These are phyloP conservation scores for Backusella australiensis DNA, from an alignment of 192 early-diverging fungal genomes.

Conservation along the genomic window DNA sequence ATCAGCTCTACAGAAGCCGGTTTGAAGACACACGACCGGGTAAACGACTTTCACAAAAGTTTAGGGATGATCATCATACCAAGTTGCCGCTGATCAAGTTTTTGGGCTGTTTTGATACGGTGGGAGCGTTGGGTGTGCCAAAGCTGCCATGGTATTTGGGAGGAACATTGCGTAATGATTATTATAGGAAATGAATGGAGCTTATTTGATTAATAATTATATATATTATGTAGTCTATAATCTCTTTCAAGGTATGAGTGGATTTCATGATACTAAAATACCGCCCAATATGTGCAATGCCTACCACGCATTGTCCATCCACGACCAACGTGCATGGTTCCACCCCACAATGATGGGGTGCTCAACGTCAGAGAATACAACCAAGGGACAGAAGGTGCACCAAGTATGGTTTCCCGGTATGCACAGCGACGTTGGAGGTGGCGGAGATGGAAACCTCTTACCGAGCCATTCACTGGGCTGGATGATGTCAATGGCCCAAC, in stretches of 20 bases:
- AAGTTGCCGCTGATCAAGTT: constrained; percentile 15
- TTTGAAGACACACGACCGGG: background rate
- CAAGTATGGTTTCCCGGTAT: constrained; percentile 28
- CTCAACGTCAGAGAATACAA: background rate
- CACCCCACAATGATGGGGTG: constrained; percentile 13
- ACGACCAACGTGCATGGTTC: constrained; percentile 27
- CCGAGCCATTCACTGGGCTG: constrained; percentile 15
- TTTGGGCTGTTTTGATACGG: constrained; percentile 26
- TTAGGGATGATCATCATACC: background rate
- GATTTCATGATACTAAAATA: constrained; percentile 24
- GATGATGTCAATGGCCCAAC: constrained; percentile 19
- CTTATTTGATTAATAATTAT: background rate
- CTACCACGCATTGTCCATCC: constrained; percentile 24
- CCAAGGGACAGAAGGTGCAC: constrained; percentile 1
- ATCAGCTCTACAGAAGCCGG: constrained; percentile 14
- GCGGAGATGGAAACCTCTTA: background rate
- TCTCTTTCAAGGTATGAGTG: background rate
- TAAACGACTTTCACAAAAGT: background rate
- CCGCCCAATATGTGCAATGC: constrained; percentile 14
- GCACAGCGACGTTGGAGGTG: constrained; percentile 20
- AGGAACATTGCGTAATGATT: constrained; percentile 13
- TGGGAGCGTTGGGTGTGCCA: constrained; percentile 18
- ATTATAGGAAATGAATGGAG: too few species aligned
- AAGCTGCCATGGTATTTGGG: constrained; percentile 20
- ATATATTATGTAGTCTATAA: constrained; percentile 11